These are phyloP conservation scores for Microsporum canis DNA, from an alignment of 2,329 filamentous ascomycete species.

Conservation along the genomic window DNA sequence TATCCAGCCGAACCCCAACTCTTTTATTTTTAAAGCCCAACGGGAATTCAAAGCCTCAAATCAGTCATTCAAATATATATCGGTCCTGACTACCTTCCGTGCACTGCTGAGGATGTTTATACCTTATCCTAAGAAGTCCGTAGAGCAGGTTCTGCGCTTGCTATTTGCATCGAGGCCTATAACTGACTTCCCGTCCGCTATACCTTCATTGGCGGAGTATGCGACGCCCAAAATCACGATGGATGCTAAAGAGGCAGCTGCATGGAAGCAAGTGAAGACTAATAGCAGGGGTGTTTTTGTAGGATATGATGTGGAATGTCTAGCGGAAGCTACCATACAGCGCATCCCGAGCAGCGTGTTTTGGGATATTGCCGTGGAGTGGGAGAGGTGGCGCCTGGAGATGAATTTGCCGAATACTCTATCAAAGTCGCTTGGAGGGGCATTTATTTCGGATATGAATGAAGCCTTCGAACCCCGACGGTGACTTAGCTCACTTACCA, in stretches of 20 bases:
- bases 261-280: background rate
- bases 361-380: slow-evolving; percentile 29
- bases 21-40: slow-evolving; percentile 17
- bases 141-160: slow-evolving; percentile 19
- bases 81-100: slow-evolving; percentile 21
- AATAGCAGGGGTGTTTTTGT: slow-evolving; percentile 5
- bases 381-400: slow-evolving; percentile 22
- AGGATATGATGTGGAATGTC: slow-evolving; percentile 12
- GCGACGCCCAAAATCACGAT: slow-evolving; percentile 12
- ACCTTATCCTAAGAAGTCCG: slow-evolving; percentile 13
- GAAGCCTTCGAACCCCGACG: background rate
- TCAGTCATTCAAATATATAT: slow-evolving; percentile 14
- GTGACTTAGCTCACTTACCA: background rate
- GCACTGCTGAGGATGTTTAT: slow-evolving; percentile 19
- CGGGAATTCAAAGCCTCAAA: slow-evolving; percentile 12
- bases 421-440: background rate
- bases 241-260: background rate
- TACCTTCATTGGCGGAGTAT: slow-evolving; percentile 25
- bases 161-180: slow-evolving; percentile 24
- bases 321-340: slow-evolving; percentile 21
- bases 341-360: slow-evolving; percentile 22
- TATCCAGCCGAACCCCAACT: slow-evolving; percentile 25
- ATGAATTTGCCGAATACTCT: slow-evolving; percentile 10
- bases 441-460: background rate
- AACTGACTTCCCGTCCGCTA: slow-evolving; percentile 23